phyloP scores from a whole-genome alignment of 108 stramenopile species.

The Pseudonitzschia multiseries region DNA sequence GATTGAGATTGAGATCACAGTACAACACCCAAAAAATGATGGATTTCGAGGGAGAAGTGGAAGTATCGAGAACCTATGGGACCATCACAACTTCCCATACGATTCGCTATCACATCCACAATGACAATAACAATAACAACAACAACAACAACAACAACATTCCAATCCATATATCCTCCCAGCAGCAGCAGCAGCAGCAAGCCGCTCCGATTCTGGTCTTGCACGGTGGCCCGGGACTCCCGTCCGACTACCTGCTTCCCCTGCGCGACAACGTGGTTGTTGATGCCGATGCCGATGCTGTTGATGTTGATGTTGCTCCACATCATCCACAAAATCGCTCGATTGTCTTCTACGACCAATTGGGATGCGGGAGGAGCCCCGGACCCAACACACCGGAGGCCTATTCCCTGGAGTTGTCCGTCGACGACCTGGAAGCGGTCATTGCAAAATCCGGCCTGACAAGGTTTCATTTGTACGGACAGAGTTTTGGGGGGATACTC shows the following conservation, averaged over 20 bases:
- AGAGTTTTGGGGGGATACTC: constrained; percentile 62
- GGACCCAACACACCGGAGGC: constrained; percentile 35
- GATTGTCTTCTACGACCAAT: constrained; percentile 67
- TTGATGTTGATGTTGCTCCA: constrained; percentile 33
- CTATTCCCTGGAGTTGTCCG: constrained; percentile 46
- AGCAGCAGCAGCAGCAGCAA: too few relatives aligned
- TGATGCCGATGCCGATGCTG: too few relatives aligned
- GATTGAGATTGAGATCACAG: too few relatives aligned
- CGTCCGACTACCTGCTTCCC: constrained; percentile 61
- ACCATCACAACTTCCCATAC: background rate
- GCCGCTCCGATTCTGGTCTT: constrained; percentile 46
- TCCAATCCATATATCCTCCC: background rate
- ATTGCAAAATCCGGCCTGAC: constrained; percentile 38
- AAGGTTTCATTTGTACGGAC: constrained; percentile 70
- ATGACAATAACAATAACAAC: too few relatives aligned
- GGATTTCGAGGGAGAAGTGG: background rate
- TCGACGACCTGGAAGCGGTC: constrained; percentile 49
- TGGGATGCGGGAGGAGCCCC: constrained; percentile 61
- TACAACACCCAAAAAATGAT: background rate
- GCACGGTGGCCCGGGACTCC: constrained; percentile 67
- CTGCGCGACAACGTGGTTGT: too few relatives aligned
- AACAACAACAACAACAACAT: too few relatives aligned
- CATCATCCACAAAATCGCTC: too few relatives aligned
- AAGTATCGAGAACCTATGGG: constrained; percentile 5
- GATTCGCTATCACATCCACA: background rate